Conservation (phyloP, 169 alveolate genomes). For the Cryptosporidium sp. region DNA sequence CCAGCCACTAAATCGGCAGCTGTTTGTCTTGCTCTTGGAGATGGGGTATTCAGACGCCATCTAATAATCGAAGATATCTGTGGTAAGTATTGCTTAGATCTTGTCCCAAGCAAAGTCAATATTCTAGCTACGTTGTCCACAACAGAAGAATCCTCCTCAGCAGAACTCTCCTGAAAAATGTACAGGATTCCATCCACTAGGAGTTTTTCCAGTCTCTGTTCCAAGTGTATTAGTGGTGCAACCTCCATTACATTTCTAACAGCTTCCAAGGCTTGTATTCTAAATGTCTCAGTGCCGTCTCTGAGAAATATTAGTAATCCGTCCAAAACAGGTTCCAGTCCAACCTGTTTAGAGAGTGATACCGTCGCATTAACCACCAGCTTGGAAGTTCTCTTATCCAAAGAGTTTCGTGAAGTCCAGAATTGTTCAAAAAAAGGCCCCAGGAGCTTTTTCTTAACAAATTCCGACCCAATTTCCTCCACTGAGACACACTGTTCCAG, state of each 20-base stretch:
- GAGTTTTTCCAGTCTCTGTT: conserved; percentile 95
- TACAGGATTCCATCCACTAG: conserved; percentile 98
- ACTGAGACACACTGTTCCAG: conserved; percentile 97
- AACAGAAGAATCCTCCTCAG: conserved; percentile 95
- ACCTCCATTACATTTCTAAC: conserved; percentile 92
- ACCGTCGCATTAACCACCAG: conserved; percentile 98
- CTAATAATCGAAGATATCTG: conserved; percentile 97
- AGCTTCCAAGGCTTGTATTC: conserved; percentile 98
- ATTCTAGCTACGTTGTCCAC: conserved; percentile 97
- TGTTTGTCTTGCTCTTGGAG: conserved; percentile 97
- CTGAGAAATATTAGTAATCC: conserved; percentile 91
- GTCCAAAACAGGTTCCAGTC: conserved; percentile 82
- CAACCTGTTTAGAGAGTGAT: conserved; percentile 96
- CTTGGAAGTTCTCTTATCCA: conserved; percentile 94
- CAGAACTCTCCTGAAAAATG: conserved; percentile 96
- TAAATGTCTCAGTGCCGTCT: conserved; percentile 92
- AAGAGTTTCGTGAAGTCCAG: conserved; percentile 93
- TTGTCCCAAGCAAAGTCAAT: conserved; percentile 94
- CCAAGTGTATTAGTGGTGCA: conserved; percentile 95
- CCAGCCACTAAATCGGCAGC: conserved; percentile 98
- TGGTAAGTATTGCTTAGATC: conserved; percentile 97
- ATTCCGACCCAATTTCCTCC: conserved; percentile 97
- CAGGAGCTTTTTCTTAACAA: conserved; percentile 94
- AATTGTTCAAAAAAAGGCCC: conserved; percentile 96
- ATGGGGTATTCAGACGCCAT: conserved; percentile 95